phyloP scores from a whole-genome alignment of 768 basidiomycete species.

The Trametes villosa region DNA sequence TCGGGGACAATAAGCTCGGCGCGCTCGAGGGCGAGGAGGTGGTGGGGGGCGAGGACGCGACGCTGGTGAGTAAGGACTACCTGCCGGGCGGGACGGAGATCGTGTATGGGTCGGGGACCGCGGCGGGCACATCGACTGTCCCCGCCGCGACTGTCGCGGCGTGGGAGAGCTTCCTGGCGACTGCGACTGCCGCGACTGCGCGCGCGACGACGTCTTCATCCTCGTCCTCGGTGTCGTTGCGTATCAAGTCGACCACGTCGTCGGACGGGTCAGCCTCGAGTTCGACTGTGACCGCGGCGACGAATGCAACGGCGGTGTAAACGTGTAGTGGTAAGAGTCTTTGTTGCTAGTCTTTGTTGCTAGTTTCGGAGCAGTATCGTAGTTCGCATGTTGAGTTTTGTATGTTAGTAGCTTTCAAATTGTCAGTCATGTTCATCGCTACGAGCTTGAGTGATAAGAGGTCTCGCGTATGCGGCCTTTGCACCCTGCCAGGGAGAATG shows the following conservation, averaged over 20 bases:
- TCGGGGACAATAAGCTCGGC: slow-evolving; percentile 64
- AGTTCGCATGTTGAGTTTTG: too few relatives aligned
- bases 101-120: slow-evolving; percentile 49
- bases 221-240: not conserved
- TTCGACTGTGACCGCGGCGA: too few relatives aligned
- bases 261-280: not conserved
- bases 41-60: slow-evolving; percentile 54
- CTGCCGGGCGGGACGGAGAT: slow-evolving; percentile 59
- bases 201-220: not conserved
- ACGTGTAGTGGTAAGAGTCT: too few relatives aligned
- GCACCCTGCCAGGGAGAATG: too few relatives aligned
- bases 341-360: too few relatives aligned
- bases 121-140: slow-evolving; percentile 30
- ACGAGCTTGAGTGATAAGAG: too few relatives aligned
- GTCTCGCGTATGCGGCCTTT: too few relatives aligned
- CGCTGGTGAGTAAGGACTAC: slow-evolving; percentile 47
- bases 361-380: too few relatives aligned
- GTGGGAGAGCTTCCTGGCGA: slow-evolving; percentile 37
- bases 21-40: slow-evolving; percentile 47
- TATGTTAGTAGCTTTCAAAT: too few relatives aligned
- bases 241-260: not conserved
- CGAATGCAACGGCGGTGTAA: too few relatives aligned
- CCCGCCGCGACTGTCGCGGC: slow-evolving; percentile 36
- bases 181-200: slow-evolving; percentile 18
- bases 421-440: too few relatives aligned